Percentiles rank a stretch among this genome's conserved stretches.
phyloP scores from a whole-genome alignment of 1,284 basidiomycete genomes.

The Cystobasidiaceae sp. region DNA sequence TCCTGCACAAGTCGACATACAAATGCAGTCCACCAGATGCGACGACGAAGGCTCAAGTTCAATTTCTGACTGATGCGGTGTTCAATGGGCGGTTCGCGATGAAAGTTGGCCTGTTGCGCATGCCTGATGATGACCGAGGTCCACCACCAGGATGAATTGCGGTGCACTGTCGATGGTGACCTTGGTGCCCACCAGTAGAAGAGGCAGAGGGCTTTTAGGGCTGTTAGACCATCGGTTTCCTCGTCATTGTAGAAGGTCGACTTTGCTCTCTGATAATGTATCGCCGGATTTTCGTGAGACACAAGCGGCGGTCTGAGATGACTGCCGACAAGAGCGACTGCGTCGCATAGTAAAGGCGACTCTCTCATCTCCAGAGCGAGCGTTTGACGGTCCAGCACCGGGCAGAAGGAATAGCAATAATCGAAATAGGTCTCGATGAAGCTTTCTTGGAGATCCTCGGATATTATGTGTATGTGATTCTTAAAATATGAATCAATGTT shows the following conservation, averaged over 20 bases:
- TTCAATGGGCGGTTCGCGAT: not conserved
- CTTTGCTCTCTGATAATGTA: not conserved
- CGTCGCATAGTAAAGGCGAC: not conserved
- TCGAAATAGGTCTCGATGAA: not conserved
- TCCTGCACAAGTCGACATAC: no score
- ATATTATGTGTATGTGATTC: not conserved
- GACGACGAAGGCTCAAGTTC: not conserved
- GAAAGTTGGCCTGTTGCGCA: not conserved
- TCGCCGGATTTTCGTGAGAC: not conserved
- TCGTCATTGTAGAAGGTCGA: not conserved
- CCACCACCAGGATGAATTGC: not conserved
- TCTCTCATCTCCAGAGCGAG: not conserved
- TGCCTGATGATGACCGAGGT: not conserved
- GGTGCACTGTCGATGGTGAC: not conserved
- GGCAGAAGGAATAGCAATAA: not conserved
- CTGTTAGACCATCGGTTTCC: not conserved
- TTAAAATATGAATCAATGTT: not conserved
- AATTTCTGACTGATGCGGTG: not conserved
- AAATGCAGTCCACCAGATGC: not conserved
- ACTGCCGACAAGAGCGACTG: not conserved
- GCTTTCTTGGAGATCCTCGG: not conserved
- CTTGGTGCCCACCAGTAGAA: not conserved
- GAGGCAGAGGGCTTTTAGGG: not conserved
- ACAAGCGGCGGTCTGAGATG: not conserved
- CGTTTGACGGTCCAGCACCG: not conserved